These are phyloP conservation scores for Starmerella scarabaei DNA, from an alignment of 805 yeast genomes.

Conservation along the genomic window DNA sequence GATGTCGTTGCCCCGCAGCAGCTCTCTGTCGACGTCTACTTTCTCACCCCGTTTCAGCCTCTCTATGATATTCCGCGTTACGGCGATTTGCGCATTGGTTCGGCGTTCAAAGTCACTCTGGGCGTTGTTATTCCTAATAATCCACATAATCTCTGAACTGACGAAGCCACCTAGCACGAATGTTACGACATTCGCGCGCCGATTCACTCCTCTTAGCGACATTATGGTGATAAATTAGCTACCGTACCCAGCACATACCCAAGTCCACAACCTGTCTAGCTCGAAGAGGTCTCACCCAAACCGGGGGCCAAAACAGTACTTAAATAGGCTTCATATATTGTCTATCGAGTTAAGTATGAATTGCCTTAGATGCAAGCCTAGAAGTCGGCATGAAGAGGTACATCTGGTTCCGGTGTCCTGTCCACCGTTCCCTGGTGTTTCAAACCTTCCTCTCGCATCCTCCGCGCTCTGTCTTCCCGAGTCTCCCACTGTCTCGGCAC, in stretches of 20 bases:
- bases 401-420: too few relatives aligned
- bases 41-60: slow-evolving; percentile 31
- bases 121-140: slow-evolving; percentile 33
- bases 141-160: slow-evolving; percentile 37
- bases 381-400: too few relatives aligned
- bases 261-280: neutral
- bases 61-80: slow-evolving; percentile 31
- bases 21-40: slow-evolving; percentile 33
- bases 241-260: neutral
- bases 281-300: too few relatives aligned
- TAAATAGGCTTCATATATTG: too few relatives aligned
- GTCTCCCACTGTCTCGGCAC: slow-evolving; percentile 33
- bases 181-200: slow-evolving; percentile 2
- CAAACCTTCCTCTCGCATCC: slow-evolving; percentile 12
- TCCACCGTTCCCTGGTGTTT: too few relatives aligned
- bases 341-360: too few relatives aligned
- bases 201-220: slow-evolving; percentile 2
- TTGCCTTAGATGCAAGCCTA: too few relatives aligned
- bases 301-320: too few relatives aligned
- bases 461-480: slow-evolving; percentile 37
- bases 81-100: slow-evolving; percentile 29
- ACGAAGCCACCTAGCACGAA: slow-evolving; percentile 32
- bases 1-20: slow-evolving; percentile 21
- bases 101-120: slow-evolving; percentile 32
- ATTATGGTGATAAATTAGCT: neutral